Evolutionary conservation across 2,329 filamentous ascomycete genomes (phyloP).

Genomic region (Fusarium robinianum): DNA sequence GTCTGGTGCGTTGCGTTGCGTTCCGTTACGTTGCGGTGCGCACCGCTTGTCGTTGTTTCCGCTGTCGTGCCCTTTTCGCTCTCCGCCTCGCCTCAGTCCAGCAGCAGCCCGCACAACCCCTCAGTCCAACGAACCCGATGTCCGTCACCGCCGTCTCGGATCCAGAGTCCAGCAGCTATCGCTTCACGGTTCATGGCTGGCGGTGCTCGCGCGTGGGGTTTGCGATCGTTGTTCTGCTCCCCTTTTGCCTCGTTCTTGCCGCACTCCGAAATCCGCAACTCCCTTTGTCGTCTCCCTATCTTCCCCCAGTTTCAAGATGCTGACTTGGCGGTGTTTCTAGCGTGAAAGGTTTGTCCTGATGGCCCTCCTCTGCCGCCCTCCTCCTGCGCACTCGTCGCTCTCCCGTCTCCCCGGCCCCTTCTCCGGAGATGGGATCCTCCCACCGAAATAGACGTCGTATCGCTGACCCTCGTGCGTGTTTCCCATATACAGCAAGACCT

Average conservation of each 20-base stretch:
- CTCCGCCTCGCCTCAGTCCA: slow-evolving; percentile 24
- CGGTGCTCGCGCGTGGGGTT: slow-evolving; percentile 5
- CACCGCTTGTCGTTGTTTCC: slow-evolving; percentile 9
- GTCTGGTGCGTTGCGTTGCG: no score
- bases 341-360: slow-evolving; percentile 67
- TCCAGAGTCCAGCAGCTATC: slow-evolving; percentile 5
- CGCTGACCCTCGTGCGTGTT: slow-evolving; percentile 37
- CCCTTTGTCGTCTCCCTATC: slow-evolving; percentile 10
- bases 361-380: slow-evolving; percentile 20
- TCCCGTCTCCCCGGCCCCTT: slow-evolving; percentile 20
- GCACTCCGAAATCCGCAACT: background rate
- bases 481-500: slow-evolving; percentile 80
- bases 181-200: slow-evolving; percentile 7
- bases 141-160: slow-evolving; percentile 1
- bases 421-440: slow-evolving; percentile 22
- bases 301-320: slow-evolving; percentile 35
- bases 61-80: slow-evolving; percentile 27
- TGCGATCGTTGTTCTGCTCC: slow-evolving; percentile 1
- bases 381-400: slow-evolving; percentile 17
- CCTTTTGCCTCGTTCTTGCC: background rate
- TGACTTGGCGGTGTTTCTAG: slow-evolving; percentile 51
- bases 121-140: slow-evolving; percentile 32
- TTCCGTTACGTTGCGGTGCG: no score
- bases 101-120: slow-evolving; percentile 35
- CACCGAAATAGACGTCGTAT: slow-evolving; percentile 28